Evolutionary conservation across 352 stramenopile species (phyloP), one percentile per base, ranked within the genome.

Genomic region (Aphanomyces euteiches): DNA sequence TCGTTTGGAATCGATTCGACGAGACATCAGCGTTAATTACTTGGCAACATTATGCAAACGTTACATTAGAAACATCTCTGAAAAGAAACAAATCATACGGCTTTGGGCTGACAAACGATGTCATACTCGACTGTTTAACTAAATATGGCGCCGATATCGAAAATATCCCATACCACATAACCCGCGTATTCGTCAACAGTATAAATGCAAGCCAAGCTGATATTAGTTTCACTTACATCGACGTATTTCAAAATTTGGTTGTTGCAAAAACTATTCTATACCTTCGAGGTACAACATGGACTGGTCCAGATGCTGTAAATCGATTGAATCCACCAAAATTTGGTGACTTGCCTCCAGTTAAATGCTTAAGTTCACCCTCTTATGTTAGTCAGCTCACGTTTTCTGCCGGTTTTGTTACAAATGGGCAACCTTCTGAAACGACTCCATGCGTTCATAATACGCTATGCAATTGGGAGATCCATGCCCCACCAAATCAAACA

Each of bases 401-500:
- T 17, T 60, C 50, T 12, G 12, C 19, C 5, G 63, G 63, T 2
- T 10, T 43, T 17, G 7, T 69, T 39, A 37, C 63, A 5, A 21
- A 41, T 17, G 63, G 63, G 5, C 63, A 60, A 4, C 5, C 36
- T 5, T 59, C 45, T 6, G 63, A 19, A 37, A 15, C 43, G 8
- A 48, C 43, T 48, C 43, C 8, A 15, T 15, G n/a, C 34, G 8
- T 15, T 3, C 28, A 48, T 37, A n/a, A n/a, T n/a, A n/a, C n/a
- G n/a, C n/a, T n/a, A n/a, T 69, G 63, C 58, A 48, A 60, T 36
- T 69, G 63, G 63, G 43, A 5, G 4, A 1, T 69, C 12, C 63
- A 59, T 7, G 63, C 63, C 34, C 40, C 41, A 21, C 13, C 41
- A 12, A 21, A 5, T 36, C 37, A 60, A 17, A 65, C 39, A 15